A percentile compares a stretch with the other conserved stretches of the same genome.
Conservation (phyloP, 2,329 filamentous ascomycete genomes). For the Alternaria tenuissima region DNA sequence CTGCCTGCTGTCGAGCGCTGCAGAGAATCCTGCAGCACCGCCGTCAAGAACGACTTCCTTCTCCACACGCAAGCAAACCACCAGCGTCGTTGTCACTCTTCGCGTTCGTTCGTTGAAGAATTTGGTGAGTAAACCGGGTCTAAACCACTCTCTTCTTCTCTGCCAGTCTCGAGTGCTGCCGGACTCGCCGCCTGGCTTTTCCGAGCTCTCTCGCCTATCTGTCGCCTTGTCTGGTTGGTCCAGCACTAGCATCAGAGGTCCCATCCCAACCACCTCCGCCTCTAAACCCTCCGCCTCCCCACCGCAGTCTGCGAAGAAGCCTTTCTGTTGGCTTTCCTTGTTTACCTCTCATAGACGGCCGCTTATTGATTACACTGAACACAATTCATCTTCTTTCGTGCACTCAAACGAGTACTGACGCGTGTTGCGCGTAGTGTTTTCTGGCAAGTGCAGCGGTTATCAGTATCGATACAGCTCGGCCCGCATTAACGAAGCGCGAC, state of each 20-base stretch:
- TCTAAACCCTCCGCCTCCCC: conserved; percentile 50
- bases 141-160: background rate
- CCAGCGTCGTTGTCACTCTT: conserved; percentile 22
- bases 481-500: conserved; percentile 43
- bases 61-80: conserved; percentile 30
- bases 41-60: conserved; percentile 45
- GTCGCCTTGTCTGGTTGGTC: conserved; percentile 43
- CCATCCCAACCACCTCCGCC: conserved; percentile 55
- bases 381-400: conserved; percentile 15
- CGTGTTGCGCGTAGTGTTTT: conserved; percentile 36
- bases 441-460: conserved; percentile 34
- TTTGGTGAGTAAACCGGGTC: conserved; percentile 29
- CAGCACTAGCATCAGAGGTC: conserved; percentile 48
- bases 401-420: conserved; percentile 33
- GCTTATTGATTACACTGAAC: conserved; percentile 17
- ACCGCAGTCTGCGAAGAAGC: conserved; percentile 40
- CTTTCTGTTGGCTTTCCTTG: conserved; percentile 32
- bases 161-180: conserved; percentile 13
- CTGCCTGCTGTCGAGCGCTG: conserved; percentile 50
- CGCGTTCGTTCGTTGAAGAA: conserved; percentile 36
- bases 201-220: conserved; percentile 51
- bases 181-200: conserved; percentile 37
- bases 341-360: conserved; percentile 34
- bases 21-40: conserved; percentile 50
- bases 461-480: conserved; percentile 45